Base-by-base conservation (phyloP, 495 filamentous ascomycete genomes). In the Podospora pseudoanserina region DNA sequence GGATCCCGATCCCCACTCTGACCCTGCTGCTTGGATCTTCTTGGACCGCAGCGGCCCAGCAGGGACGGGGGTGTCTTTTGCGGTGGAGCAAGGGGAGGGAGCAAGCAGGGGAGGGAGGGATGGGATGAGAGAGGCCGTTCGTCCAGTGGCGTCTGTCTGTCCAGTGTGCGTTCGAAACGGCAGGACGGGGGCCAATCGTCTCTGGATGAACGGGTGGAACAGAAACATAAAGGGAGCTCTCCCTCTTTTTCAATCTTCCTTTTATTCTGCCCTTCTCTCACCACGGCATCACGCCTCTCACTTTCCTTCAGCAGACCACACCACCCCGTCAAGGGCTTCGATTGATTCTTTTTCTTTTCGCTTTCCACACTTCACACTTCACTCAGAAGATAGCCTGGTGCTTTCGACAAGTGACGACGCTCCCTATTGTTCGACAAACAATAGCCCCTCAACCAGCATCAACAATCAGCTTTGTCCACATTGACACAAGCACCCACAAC, bases 171-270 rank as follows among this genome's bases (percentile, higher is more conserved):
- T 58, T 70, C 72, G 72, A 76, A 76, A 76, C 74, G 64, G 53
- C 54, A 64, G 34, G 55, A 28, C 57, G 54, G 3, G 63, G 59
- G 57, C 74, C 74, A 76, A 73, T 76, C 73, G 64, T 65, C 60
- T 39, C 55, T 66, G 69, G 64, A 72, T 27, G 67, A 68, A 61
- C 65, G 13, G 34, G 55, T 60, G 32, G 65, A 70, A 54, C 39
- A 67, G 73, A 77, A 77, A 75, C 75, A 77, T 74, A 77, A 75
- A 73, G 70, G 58, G 59, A 55, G 59, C 67, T 53, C 63, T 69
- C 67, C 62, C 68, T 57, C 65, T 64, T 59, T 67, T 59, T 60
- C 20, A 23, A 11, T 53, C 57, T 49, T 19, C 56, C 65, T 71
- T 69, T 65, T 63, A 58, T 63, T 69, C 62, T 62, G 27, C 44